Conservation (phyloP, 345 rosid species). For the Populus deltoides region DNA sequence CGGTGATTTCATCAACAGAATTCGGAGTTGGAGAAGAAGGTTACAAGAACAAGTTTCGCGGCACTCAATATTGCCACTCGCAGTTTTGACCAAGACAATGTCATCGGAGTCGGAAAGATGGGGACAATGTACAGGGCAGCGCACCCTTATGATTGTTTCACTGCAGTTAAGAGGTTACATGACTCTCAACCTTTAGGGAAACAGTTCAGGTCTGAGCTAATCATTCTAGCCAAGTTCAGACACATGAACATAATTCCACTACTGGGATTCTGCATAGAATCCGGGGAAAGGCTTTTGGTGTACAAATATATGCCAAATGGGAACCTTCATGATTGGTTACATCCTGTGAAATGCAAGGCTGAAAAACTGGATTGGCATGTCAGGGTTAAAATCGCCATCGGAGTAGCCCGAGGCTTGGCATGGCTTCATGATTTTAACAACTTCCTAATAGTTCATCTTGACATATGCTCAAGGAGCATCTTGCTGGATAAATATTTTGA, state of each 20-base stretch:
- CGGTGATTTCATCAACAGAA: neutral
- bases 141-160: neutral
- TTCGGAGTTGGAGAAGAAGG: neutral
- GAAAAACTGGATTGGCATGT: too few species aligned
- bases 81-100: neutral
- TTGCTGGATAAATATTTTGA: too few species aligned
- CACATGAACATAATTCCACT: neutral
- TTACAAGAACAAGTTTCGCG: neutral
- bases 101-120: slow-evolving; percentile 7
- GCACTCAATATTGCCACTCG: neutral
- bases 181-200: neutral
- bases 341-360: too few species aligned
- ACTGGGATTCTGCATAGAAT: too few species aligned
- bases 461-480: too few species aligned
- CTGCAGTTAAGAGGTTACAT: slow-evolving; percentile 9
- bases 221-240: neutral
- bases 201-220: slow-evolving; percentile 2
- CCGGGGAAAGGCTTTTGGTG: too few species aligned
- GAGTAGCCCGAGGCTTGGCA: too few species aligned
- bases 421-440: too few species aligned
- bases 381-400: too few species aligned
- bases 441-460: too few species aligned
- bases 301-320: too few species aligned
- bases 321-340: too few species aligned
- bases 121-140: slow-evolving; percentile 18